A percentile compares a stretch with the other conserved stretches of the same genome.
These are phyloP conservation scores for Exophiala alcalophila DNA, from an alignment of 2,329 filamentous ascomycete genomes.

Conservation along the genomic window DNA sequence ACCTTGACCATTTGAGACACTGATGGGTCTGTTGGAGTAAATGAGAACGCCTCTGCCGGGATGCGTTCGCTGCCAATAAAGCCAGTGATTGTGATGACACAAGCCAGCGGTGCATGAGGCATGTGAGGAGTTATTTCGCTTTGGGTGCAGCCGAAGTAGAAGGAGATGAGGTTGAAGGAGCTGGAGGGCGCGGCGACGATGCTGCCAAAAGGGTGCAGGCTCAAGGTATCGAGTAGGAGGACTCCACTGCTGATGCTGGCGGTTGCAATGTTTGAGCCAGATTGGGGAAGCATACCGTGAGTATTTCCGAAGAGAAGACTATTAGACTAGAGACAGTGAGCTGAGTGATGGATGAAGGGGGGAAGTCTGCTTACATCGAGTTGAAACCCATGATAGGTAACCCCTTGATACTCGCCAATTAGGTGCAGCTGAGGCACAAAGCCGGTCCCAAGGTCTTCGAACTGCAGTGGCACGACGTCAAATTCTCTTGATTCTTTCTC, in stretches of 20 bases:
- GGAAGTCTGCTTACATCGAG: not conserved
- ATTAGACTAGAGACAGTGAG: not conserved
- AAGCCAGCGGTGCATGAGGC: not conserved
- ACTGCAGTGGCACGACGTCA: not conserved
- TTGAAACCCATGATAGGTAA: constrained; percentile 1
- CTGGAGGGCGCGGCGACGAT: constrained; percentile 3
- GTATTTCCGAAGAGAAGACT: not conserved
- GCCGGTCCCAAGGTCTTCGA: constrained; percentile 3
- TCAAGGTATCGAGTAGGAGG: not conserved
- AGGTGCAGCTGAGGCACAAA: not conserved
- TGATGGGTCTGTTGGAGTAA: not conserved
- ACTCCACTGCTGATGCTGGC: not conserved
- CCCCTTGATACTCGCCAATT: constrained; percentile 2
- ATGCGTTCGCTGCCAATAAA: not conserved
- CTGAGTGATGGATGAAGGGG: not conserved
- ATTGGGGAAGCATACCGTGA: not conserved
- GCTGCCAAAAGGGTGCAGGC: constrained; percentile 5
- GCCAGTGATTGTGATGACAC: constrained; percentile 1
- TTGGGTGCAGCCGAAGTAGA: constrained; percentile 4
- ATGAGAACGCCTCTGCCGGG: not conserved
- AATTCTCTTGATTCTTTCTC: not conserved
- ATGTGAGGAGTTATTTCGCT: not conserved
- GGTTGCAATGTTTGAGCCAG: not conserved
- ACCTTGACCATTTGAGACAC: not conserved
- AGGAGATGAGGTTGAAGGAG: constrained; percentile 1